Evolutionary conservation across 169 alveolate species (phyloP), one percentile per base, ranked within the genome.

Genomic region (Perkinsus olseni): DNA sequence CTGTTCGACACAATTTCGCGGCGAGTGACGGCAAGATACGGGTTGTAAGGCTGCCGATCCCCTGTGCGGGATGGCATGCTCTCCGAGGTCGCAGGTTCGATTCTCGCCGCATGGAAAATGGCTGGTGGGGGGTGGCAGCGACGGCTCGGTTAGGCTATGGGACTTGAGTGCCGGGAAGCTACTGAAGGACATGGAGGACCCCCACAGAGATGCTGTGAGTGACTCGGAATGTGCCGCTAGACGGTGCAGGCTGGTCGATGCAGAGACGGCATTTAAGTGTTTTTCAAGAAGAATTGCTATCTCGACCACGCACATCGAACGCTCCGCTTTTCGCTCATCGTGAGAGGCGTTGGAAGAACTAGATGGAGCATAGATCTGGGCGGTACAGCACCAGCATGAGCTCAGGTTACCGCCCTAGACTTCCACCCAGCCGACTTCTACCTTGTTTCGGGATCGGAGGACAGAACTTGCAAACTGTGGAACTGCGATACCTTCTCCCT

Each of bases 121-220:
- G 96, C 93, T 96, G 36, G 98, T 97, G 20, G 95, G 97, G 0
- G 98, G 98, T 39, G 96, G 96, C 0, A 93, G 91, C 21, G 97
- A 96, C 92, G 97, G 97, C 17, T 91, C 92, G 36, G 93, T 96
- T 0, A 96, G 95, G 91, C 91, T 96, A 51, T 96, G 97, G 96
- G 97, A 96, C 48, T 38, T 96, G 34, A 92, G 92, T 17, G 92
- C 96, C 38, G 96, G 96, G 24, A 96, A 95, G 93, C 91, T 93
- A 40, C 3, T 95, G 24, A 39, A 39, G 34, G 93, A 93, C 31
- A 62, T 62, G 82, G 82, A 62, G 82, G 37, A 62, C 28, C 34
- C 82, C 82, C 82, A 62, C 82, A 62, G 82, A 62, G 82, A 62
- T 62, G 82, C 82, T 21, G 82, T 62, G 17, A 62, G 82, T 40